Base-by-base conservation (phyloP, 805 yeast species). In the Vanderwaltozyma tropicalis region DNA sequence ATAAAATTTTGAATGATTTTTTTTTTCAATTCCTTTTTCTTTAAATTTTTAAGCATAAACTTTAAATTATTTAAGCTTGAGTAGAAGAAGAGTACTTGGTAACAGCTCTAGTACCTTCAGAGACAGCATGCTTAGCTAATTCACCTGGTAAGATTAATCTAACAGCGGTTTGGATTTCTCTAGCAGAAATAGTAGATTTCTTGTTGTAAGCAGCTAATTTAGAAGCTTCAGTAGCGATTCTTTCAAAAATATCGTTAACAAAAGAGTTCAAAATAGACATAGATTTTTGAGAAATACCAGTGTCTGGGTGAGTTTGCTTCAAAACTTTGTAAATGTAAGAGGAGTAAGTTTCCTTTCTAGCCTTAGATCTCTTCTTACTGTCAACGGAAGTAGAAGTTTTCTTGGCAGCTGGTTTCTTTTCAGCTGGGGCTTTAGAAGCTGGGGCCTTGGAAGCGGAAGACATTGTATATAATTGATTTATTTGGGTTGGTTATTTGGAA, bases 241-340 rank as follows among this genome's bases (percentile, higher is more conserved):
- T 88, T 76, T 88, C 96, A 64, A 88, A 89, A 64, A 88, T 86
- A 71, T 89, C 96, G 72, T 87, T 88, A 56, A 89, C 96, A 58
- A 89, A 89, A 31, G 96, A 89, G 83, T 89, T 89, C 89, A 89
- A 80, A 68, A 89, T 89, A 51, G 95, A 86, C 95, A 89, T 89
- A 50, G 97, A 95, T 67, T 86, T 84, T 72, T 87, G 95, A 57
- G 97, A 88, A 66, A 89, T 89, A 85, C 96, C 97, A 48, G 97
- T 89, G 68, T 89, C 96, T 68, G 96, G 97, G 72, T 89, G 97
- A 47, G 96, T 88, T 77, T 89, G 96, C 72, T 88, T 88, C 67
- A 89, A 81, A 53, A 88, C 96, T 72, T 89, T 89, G 92, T 88
- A 89, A 66, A 89, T 89, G 73, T 89, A 89, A 47, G 96, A 87